Conservation (phyloP, 768 basidiomycete species). For the Lentinula edodes region DNA sequence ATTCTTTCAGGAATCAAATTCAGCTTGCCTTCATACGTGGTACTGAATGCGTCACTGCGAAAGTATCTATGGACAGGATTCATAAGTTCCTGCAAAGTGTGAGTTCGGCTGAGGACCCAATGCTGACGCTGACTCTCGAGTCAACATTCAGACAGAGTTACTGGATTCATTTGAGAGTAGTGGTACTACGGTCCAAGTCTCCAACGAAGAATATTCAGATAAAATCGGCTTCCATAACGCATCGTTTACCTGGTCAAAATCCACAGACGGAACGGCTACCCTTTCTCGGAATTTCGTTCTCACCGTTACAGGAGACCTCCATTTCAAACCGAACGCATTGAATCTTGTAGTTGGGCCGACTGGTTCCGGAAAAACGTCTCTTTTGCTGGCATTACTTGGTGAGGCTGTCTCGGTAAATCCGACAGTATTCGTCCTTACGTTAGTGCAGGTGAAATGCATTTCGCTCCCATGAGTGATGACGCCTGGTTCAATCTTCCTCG, state of each 20-base stretch:
- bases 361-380: conserved; percentile 49
- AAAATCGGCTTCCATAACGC: conserved; percentile 48
- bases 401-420: not conserved
- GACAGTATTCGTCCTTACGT: not conserved
- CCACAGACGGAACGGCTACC: conserved; percentile 22
- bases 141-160: conserved; percentile 34
- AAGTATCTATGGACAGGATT: conserved; percentile 60
- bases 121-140: not conserved
- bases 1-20: conserved; percentile 26
- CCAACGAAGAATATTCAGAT: conserved; percentile 11
- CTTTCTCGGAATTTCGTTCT: conserved; percentile 43
- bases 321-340: conserved; percentile 46
- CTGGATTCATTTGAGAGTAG: conserved; percentile 29
- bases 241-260: conserved; percentile 48
- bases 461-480: conserved; percentile 39
- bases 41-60: conserved; percentile 28
- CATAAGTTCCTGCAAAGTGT: conserved; percentile 35
- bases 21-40: not conserved
- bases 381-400: conserved; percentile 61
- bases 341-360: conserved; percentile 49
- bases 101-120: not conserved
- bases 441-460: conserved; percentile 50
- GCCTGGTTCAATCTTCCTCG: conserved; percentile 74
- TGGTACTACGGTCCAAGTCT: not conserved
- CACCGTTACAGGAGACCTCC: conserved; percentile 42